These are phyloP conservation scores for Coprinopsis cinerea DNA, from an alignment of 768 basidiomycete species.

Conservation along the genomic window DNA sequence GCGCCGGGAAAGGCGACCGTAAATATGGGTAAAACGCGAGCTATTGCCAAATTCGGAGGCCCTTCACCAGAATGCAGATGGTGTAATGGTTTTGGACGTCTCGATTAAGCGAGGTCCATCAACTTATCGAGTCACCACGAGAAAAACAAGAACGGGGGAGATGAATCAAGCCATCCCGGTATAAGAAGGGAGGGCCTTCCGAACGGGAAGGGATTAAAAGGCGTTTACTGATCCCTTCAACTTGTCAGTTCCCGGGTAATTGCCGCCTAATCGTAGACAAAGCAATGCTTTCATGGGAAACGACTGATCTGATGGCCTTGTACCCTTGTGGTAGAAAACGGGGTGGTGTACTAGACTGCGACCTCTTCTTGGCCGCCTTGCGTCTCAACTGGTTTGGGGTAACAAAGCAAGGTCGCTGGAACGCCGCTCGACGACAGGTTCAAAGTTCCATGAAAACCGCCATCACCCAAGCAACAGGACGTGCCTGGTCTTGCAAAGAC, in stretches of 20 bases:
- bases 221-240: background rate
- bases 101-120: too few species aligned
- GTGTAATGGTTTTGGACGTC: too few species aligned
- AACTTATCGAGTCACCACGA: too few species aligned
- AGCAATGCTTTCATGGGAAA: constrained; percentile 5
- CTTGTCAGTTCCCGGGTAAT: constrained; percentile 3
- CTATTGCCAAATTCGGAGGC: too few species aligned
- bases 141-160: too few species aligned
- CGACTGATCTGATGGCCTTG: background rate
- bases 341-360: background rate
- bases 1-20: too few species aligned
- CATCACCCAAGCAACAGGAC: background rate
- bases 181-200: too few species aligned
- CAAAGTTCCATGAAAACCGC: too few species aligned
- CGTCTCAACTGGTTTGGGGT: too few species aligned
- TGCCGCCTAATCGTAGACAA: constrained; percentile 8
- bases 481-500: background rate
- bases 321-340: background rate
- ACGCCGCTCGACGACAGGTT: background rate
- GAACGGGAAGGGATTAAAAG: background rate
- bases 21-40: too few species aligned
- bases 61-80: too few species aligned
- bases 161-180: background rate
- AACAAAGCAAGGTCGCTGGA: background rate
- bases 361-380: background rate